Percentiles rank a stretch among this genome's conserved stretches.
phyloP scores from a whole-genome alignment of 2,329 filamentous ascomycete species.

The Cercospora sojina region DNA sequence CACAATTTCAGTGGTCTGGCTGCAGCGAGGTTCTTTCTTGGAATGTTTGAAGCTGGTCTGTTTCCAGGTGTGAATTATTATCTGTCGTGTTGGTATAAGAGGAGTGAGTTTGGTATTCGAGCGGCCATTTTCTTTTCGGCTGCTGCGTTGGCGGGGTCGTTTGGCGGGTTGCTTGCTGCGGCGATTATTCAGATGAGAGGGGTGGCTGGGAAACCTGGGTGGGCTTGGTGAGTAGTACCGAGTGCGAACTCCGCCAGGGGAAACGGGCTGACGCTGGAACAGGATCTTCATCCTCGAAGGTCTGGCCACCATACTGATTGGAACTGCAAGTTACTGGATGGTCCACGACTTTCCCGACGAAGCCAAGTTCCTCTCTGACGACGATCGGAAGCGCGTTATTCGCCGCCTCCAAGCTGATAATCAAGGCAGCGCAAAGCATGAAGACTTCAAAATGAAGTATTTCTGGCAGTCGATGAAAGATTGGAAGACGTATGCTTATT shows the following conservation, averaged over 20 bases:
- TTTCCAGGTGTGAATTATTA: slow-evolving; percentile 70
- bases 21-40: slow-evolving; percentile 56
- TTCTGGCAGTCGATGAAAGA: slow-evolving; percentile 72
- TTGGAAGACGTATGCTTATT: slow-evolving; percentile 79
- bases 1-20: slow-evolving; percentile 23
- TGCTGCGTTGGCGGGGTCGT: slow-evolving; percentile 74
- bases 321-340: slow-evolving; percentile 69
- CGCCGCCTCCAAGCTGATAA: slow-evolving; percentile 68
- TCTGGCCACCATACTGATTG: slow-evolving; percentile 66
- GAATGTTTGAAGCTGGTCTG: slow-evolving; percentile 70
- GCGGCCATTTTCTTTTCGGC: slow-evolving; percentile 82
- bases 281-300: slow-evolving; percentile 52
- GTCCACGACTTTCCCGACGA: slow-evolving; percentile 80
- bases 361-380: slow-evolving; percentile 62
- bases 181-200: slow-evolving; percentile 70
- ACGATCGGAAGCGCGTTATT: slow-evolving; percentile 71
- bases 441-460: slow-evolving; percentile 71
- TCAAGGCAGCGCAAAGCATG: slow-evolving; percentile 71
- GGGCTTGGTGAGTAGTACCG: slow-evolving; percentile 20
- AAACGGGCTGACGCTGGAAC: neutral
- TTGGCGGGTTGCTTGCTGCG: slow-evolving; percentile 70
- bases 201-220: slow-evolving; percentile 46
- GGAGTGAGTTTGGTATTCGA: slow-evolving; percentile 75
- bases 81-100: slow-evolving; percentile 78
- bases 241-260: too few relatives aligned